Conservation (phyloP, 164 flowering plant species). For the Amborella trichopoda region DNA sequence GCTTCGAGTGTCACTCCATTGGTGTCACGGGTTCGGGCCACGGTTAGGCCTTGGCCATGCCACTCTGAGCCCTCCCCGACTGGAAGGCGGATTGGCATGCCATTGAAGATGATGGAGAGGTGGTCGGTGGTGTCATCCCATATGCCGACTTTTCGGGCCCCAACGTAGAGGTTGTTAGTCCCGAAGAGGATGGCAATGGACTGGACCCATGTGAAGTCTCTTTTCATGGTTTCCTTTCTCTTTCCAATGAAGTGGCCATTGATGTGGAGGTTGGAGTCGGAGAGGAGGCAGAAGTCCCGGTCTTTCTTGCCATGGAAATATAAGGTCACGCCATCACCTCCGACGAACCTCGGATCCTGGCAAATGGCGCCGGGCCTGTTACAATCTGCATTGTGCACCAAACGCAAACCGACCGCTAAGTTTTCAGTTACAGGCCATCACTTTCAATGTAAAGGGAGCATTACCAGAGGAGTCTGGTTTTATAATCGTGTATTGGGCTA, state of each 20-base stretch:
- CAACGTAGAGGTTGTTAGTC: slow-evolving; percentile 10
- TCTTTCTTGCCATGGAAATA: slow-evolving; percentile 26
- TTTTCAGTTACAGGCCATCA: too few species aligned
- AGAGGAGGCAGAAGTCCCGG: slow-evolving; percentile 17
- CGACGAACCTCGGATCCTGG: slow-evolving; percentile 22
- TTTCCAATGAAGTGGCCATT: slow-evolving; percentile 25
- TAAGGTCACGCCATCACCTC: slow-evolving; percentile 23
- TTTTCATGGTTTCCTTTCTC: slow-evolving; percentile 3
- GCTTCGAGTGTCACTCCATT: slow-evolving; percentile 4
- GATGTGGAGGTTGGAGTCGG: slow-evolving; percentile 20
- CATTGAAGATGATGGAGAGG: slow-evolving; percentile 11
- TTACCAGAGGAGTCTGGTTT: too few species aligned
- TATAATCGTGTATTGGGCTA: too few species aligned
- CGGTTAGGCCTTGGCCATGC: not conserved
- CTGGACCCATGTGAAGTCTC: slow-evolving; percentile 23
- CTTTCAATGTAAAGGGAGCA: too few species aligned
- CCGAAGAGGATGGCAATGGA: slow-evolving; percentile 14
- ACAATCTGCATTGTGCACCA: slow-evolving; percentile 19
- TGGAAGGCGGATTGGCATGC: slow-evolving; percentile 8
- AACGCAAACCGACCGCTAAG: too few species aligned
- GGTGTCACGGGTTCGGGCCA: slow-evolving; percentile 2
- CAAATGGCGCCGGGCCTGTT: slow-evolving; percentile 18
- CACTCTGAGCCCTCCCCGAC: slow-evolving; percentile 6
- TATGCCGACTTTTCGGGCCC: slow-evolving; percentile 10
- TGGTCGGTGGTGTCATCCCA: slow-evolving; percentile 14